phyloP scores from a whole-genome alignment of 2,329 filamentous ascomycete species.

The Myriangium duriaei region DNA sequence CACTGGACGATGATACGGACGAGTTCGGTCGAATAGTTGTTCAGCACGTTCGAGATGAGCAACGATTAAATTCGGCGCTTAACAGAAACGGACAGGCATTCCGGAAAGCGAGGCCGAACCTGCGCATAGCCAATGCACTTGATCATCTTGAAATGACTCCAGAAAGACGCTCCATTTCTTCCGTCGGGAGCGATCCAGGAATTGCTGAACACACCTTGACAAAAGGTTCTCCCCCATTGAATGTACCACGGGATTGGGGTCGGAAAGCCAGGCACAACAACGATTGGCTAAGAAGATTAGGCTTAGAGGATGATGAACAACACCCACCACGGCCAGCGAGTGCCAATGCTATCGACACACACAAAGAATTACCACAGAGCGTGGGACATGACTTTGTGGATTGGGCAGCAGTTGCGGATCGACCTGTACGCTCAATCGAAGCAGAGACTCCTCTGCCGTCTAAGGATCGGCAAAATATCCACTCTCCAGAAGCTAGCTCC shows the following conservation, averaged over 20 bases:
- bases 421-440: slow-evolving; percentile 30
- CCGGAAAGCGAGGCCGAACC: slow-evolving; percentile 29
- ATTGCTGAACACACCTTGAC: slow-evolving; percentile 5
- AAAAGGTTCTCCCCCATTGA: slow-evolving; percentile 27
- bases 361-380: slow-evolving; percentile 11
- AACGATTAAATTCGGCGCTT: slow-evolving; percentile 26
- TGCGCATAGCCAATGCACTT: slow-evolving; percentile 28
- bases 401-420: slow-evolving; percentile 22
- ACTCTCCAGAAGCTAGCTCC: slow-evolving; percentile 16
- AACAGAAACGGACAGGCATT: slow-evolving; percentile 25
- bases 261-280: slow-evolving; percentile 28
- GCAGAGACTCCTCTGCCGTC: slow-evolving; percentile 14
- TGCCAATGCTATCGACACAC: slow-evolving; percentile 7
- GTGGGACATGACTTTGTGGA: slow-evolving; percentile 15
- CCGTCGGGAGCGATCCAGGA: slow-evolving; percentile 7
- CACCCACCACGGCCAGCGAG: slow-evolving; percentile 12
- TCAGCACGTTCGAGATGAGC: slow-evolving; percentile 30
- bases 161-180: slow-evolving; percentile 8
- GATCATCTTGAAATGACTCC: slow-evolving; percentile 30
- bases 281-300: slow-evolving; percentile 32
- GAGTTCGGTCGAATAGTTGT: slow-evolving; percentile 35
- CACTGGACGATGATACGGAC: slow-evolving; percentile 32
- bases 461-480: slow-evolving; percentile 11
- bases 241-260: slow-evolving; percentile 36
- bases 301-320: slow-evolving; percentile 15